phyloP scores from a whole-genome alignment of 352 stramenopile species.

The Globisporangium ultimum region DNA sequence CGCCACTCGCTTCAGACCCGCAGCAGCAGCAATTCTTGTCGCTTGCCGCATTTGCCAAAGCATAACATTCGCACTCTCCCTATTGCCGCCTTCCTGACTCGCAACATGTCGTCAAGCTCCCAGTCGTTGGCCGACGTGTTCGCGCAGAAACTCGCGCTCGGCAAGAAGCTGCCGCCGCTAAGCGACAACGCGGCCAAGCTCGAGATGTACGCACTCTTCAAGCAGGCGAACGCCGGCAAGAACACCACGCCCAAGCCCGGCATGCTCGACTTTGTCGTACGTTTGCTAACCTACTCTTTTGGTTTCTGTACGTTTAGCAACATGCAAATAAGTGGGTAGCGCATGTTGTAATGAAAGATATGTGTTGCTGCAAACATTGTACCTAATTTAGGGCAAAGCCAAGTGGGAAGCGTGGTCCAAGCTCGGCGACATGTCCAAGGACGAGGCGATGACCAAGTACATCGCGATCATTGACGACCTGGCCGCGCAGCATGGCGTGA shows the following conservation, averaged over 20 bases:
- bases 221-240: slow-evolving; percentile 62
- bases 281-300: neutral
- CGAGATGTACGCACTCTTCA: slow-evolving; percentile 85
- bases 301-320: no score
- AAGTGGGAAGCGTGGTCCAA: slow-evolving; percentile 82
- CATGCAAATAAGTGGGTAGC: neutral
- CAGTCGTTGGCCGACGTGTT: slow-evolving; percentile 43
- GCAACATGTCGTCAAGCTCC: slow-evolving; percentile 9
- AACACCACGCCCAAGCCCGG: slow-evolving; percentile 63
- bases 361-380: neutral
- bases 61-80: no score
- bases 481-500: slow-evolving; percentile 36
- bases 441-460: slow-evolving; percentile 71
- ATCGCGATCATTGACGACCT: slow-evolving; percentile 75
- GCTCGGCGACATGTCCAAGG: slow-evolving; percentile 60
- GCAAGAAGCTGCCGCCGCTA: slow-evolving; percentile 67
- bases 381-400: slow-evolving; percentile 35
- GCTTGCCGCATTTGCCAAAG: no score
- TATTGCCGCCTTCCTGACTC: no score
- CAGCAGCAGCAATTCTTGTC: no score
- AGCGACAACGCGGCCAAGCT: slow-evolving; percentile 76
- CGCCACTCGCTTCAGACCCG: no score
- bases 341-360: neutral
- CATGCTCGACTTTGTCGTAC: slow-evolving; percentile 82
- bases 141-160: slow-evolving; percentile 53